These are phyloP conservation scores for Pyrus hybrid DNA, from an alignment of 331 rosid genomes.

Conservation along the genomic window DNA sequence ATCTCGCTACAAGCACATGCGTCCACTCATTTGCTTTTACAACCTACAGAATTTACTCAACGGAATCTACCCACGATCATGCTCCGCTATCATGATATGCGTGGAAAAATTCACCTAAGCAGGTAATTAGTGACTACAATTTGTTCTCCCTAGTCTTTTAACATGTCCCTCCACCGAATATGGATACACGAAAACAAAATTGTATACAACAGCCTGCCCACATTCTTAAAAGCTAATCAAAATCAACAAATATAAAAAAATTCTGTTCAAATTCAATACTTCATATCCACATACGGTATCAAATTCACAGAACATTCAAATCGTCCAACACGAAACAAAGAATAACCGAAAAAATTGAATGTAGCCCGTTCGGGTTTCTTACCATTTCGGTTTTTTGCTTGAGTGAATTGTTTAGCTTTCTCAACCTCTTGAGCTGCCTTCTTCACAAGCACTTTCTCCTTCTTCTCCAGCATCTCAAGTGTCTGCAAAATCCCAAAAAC, in stretches of 20 bases:
- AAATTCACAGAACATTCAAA: background rate
- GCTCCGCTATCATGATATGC: background rate
- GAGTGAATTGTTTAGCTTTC: conserved; percentile 75
- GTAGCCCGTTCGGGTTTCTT: conserved; percentile 1
- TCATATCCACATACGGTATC: background rate
- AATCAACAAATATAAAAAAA: accelerated
- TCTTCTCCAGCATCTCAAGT: conserved; percentile 95
- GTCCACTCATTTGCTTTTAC: background rate
- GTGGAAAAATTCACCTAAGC: too few relatives aligned
- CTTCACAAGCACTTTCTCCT: conserved; percentile 77
- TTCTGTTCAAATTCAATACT: background rate
- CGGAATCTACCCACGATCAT: background rate
- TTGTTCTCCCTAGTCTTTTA: background rate
- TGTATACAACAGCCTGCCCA: background rate
- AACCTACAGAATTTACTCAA: background rate
- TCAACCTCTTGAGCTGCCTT: conserved; percentile 82
- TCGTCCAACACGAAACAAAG: background rate
- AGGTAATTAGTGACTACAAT: background rate
- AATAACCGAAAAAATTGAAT: background rate
- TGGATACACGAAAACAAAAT: background rate
- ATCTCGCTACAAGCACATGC: background rate
- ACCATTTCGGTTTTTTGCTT: conserved; percentile 79
- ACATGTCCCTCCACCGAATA: background rate
- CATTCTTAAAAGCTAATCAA: background rate
- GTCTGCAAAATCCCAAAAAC: conserved; percentile 42